Evolutionary conservation across 2,329 filamentous ascomycete genomes (phyloP), one percentile per base, ranked within the genome.

Genomic region (Botrytis elliptica): DNA sequence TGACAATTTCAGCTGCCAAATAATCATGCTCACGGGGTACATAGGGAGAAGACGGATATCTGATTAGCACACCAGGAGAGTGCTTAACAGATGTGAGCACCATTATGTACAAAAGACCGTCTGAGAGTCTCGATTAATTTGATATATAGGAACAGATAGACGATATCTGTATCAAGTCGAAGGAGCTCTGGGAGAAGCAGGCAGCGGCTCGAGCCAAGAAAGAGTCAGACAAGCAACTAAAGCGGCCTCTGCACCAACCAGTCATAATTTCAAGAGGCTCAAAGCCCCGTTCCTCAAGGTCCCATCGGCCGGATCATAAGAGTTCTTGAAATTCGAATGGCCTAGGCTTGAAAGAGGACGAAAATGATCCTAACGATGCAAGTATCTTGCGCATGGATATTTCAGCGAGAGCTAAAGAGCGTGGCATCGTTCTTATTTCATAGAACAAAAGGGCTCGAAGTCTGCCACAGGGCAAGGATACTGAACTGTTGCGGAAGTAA

Each of bases 21-120:
- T 46, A 22, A 64, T 42, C 65, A 71, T 75, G 65, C 74, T 77
- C 73, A 78, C 66, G 57, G 46, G 57, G 42, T 62, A 22, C 40
- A 75, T 57, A 89, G 88, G 88, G 88, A 77, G 87, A 89, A 81
- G 88, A 90, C 80, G 88, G 88, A 3, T 90, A 86, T 77, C 83
- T 90, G 74, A 89, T 90, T 78, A 86, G 85, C 44, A 89, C 87
- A 3, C 86, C 87, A 12, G 88, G 88, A 49, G 83, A 85, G 72
- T 89, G 87, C 79, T 80, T 90, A 77, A 88, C 87, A 77, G 88
- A 90, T 83, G 88, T 89, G 82, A 85, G 87, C 78, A 73, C 40
- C 8, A 60, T 63, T 59, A 9, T 52, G 29, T 29, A 38, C 38
- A 60, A 44, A 71, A 38, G n/a, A 66, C 59, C n/a, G 22, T 22